Evolutionary conservation across 169 alveolate species (phyloP).

Genomic region (Cystoisospora suis): DNA sequence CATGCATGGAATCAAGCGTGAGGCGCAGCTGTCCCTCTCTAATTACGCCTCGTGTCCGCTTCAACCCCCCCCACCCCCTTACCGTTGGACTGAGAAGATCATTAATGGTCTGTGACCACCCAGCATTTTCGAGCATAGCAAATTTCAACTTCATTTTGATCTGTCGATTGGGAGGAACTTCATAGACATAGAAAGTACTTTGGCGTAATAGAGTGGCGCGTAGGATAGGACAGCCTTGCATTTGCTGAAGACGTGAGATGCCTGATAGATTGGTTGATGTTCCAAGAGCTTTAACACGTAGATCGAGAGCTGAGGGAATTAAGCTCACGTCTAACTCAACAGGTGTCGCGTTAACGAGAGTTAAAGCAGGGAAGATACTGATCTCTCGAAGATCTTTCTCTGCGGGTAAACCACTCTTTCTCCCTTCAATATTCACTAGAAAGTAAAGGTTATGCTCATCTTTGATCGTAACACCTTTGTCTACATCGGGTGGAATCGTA

Average conservation of each 20-base stretch:
- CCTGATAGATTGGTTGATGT: slow-evolving; percentile 36
- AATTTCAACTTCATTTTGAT: slow-evolving; percentile 45
- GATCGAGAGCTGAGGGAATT: slow-evolving; percentile 31
- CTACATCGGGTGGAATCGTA: not conserved
- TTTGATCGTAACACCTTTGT: slow-evolving; percentile 64
- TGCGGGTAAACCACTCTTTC: slow-evolving; percentile 82
- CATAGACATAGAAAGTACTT: slow-evolving; percentile 56
- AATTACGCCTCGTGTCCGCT: too few relatives aligned
- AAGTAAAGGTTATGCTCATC: slow-evolving; percentile 76
- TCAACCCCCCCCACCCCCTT: too few relatives aligned
- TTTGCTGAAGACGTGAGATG: slow-evolving; percentile 52
- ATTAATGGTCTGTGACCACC: slow-evolving; percentile 43
- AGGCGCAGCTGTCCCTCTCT: too few relatives aligned
- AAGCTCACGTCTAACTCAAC: slow-evolving; percentile 75
- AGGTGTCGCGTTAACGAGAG: slow-evolving; percentile 81
- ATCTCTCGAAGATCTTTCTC: slow-evolving; percentile 77
- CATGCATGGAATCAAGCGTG: too few relatives aligned
- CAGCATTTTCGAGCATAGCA: slow-evolving; percentile 55
- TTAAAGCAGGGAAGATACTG: slow-evolving; percentile 82
- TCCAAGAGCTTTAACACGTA: slow-evolving; percentile 42
- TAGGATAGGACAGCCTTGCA: slow-evolving; percentile 54
- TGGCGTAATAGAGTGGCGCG: slow-evolving; percentile 53
- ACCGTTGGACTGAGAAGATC: slow-evolving; percentile 60
- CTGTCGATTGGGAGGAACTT: slow-evolving; percentile 50
- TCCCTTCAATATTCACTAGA: slow-evolving; percentile 75